Base-by-base conservation (phyloP, 768 basidiomycete species). In the Leccinum subgranulosum region DNA sequence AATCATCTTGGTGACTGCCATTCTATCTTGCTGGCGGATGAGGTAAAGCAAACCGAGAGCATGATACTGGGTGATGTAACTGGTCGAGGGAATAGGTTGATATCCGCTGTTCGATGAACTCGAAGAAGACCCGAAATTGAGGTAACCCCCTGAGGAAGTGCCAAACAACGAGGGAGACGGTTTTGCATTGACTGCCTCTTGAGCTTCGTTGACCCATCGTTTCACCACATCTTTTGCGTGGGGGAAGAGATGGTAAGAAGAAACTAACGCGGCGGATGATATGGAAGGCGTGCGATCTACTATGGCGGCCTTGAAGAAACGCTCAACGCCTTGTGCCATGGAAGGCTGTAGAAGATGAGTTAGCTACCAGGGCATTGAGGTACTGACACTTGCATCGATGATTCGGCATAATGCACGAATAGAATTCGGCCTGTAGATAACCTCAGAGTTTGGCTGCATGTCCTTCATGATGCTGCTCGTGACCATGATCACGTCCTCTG, bases 391-490 rank as follows among this genome's bases (percentile, higher is more conserved):
- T 74, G 98, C 97, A 73, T 99, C 97, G 66, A 98, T 96, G 71
- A 99, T 95, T 61, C 94, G 83, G 74, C 94, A 94, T 6, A 99
- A 79, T 7, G 96, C 95, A 62, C 97, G 86, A 65, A 98, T 99
- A 15, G 97, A 90, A 73, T 99, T 99, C 31, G 97, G 92, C 54
- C 97, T 83, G 75, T 99, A 99, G 60, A 99, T 94, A 67, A 98
- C 96, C 75, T 99, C 97, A 50, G 94, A 88, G 71, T 97, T 98
- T 54, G 95, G 90, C 68, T 99, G 97, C 94, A 98, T 99, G 69
- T 99, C 97, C 79, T 98, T 98, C 95, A 97, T 97, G 73, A 99
- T 98, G 68, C 94, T 97, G 73, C 88, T 92, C 10, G 97, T 99
- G 60, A 98, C 95, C 94, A 99, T 99, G 65, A 99, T 97, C 28